phyloP scores from a whole-genome alignment of 2,329 filamentous ascomycete genomes.

The Epichloe uncinata region DNA sequence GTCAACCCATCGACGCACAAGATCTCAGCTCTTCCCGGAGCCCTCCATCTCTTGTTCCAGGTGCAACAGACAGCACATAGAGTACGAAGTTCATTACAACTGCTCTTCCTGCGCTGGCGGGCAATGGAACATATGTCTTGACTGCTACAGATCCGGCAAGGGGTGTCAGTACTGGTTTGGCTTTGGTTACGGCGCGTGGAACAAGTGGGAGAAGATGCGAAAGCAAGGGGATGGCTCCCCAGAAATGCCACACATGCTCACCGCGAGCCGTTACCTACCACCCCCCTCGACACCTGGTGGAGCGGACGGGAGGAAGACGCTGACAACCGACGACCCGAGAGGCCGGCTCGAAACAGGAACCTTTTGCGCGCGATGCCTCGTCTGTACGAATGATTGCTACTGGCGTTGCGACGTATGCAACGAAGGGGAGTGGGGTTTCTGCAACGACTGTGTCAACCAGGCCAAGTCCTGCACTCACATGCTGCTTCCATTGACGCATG shows the following conservation, averaged over 20 bases:
- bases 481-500: slow-evolving; percentile 61
- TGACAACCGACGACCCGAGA: slow-evolving; percentile 54
- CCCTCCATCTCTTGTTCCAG: slow-evolving; percentile 61
- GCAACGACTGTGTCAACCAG: slow-evolving; percentile 73
- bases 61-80: slow-evolving; percentile 59
- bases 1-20: slow-evolving; percentile 24
- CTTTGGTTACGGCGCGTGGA: slow-evolving; percentile 61
- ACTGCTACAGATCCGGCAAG: slow-evolving; percentile 63
- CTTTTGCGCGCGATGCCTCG: slow-evolving; percentile 67
- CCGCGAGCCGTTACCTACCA: slow-evolving; percentile 40
- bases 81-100: slow-evolving; percentile 78
- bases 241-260: slow-evolving; percentile 44
- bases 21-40: slow-evolving; percentile 47
- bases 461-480: slow-evolving; percentile 71
- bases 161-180: slow-evolving; percentile 84
- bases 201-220: slow-evolving; percentile 46
- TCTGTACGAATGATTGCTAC: slow-evolving; percentile 68
- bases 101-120: slow-evolving; percentile 59
- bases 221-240: slow-evolving; percentile 24
- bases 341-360: slow-evolving; percentile 62
- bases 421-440: slow-evolving; percentile 90
- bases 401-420: slow-evolving; percentile 86
- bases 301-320: slow-evolving; percentile 40
- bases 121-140: slow-evolving; percentile 64
- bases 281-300: slow-evolving; percentile 36